phyloP scores from a whole-genome alignment of 1,139 yeast genomes.

The Insectozyma bohioensis region DNA sequence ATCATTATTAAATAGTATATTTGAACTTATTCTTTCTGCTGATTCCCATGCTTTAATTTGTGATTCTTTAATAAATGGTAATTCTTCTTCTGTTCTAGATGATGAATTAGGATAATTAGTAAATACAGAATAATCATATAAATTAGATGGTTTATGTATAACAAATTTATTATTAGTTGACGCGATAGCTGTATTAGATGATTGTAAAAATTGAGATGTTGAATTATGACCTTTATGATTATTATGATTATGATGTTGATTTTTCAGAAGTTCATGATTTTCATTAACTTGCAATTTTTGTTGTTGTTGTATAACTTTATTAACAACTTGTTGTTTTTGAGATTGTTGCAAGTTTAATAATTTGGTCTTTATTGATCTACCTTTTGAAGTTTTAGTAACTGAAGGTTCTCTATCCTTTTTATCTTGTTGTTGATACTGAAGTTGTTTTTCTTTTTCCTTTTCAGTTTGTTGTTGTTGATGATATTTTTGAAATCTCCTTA shows the following conservation, averaged over 20 bases:
- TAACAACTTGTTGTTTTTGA: conserved; percentile 15
- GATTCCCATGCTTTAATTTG: conserved; percentile 50
- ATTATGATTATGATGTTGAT: background rate
- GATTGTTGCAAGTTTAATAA: conserved; percentile 33
- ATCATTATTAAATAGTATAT: conserved; percentile 36
- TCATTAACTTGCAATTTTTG: background rate
- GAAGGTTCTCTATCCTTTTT: conserved; percentile 13
- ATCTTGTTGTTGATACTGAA: conserved; percentile 11
- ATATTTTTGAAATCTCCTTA: conserved; percentile 24
- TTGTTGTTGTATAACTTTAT: conserved; percentile 4
- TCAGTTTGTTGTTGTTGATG: conserved; percentile 17
- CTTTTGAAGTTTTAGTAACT: conserved; percentile 16
- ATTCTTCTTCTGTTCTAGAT: conserved; percentile 8
- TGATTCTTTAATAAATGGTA: conserved; percentile 32
- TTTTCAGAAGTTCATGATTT: background rate
- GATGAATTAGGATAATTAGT: conserved; percentile 3
- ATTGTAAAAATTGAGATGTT: too few species aligned
- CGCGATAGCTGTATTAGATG: background rate
- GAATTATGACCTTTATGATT: background rate
- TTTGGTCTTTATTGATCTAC: conserved; percentile 28
- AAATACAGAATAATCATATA: conserved; percentile 15
- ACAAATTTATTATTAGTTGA: background rate
- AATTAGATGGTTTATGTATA: conserved; percentile 17
- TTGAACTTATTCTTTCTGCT: conserved; percentile 40
- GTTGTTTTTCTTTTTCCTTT: conserved; percentile 13